These are phyloP conservation scores for Morella rubra DNA, from an alignment of 306 rosid genomes.

Conservation along the genomic window DNA sequence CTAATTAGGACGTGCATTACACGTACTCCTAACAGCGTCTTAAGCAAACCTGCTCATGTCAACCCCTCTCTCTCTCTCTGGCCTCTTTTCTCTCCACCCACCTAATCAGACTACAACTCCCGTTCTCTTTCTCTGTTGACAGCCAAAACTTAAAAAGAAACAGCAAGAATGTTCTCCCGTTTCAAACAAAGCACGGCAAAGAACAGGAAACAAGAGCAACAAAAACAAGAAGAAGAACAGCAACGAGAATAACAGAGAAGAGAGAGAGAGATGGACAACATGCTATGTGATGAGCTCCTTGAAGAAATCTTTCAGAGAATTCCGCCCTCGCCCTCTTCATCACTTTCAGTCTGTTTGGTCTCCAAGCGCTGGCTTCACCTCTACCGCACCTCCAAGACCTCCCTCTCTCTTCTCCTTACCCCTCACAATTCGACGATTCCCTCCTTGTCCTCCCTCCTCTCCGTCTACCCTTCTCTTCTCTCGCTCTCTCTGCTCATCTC, in stretches of 20 bases:
- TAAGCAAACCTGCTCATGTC: constrained; percentile 23
- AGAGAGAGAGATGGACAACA: constrained; percentile 41
- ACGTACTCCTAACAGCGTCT: constrained; percentile 36
- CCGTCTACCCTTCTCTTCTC: constrained; percentile 59
- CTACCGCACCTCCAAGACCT: constrained; percentile 59
- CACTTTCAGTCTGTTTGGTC: constrained; percentile 61
- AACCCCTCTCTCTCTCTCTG: constrained; percentile 19
- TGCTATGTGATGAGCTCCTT: constrained; percentile 70
- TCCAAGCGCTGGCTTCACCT: constrained; percentile 86
- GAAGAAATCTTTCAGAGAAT: constrained; percentile 72
- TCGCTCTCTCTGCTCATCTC: constrained; percentile 53
- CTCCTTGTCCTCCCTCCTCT: constrained; percentile 51
- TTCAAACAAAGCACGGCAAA: constrained; percentile 5
- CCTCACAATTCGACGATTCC: constrained; percentile 31
- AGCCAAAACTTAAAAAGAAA: not conserved
- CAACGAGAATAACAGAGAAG: not conserved
- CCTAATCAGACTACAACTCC: not conserved
- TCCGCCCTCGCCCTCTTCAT: constrained; percentile 51
- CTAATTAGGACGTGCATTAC: constrained; percentile 32
- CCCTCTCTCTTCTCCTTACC: constrained; percentile 60
- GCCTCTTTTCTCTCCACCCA: constrained; percentile 18
- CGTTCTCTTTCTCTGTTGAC: not conserved
- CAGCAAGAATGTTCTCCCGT: not conserved
- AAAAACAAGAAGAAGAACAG: not conserved
- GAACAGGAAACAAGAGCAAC: not conserved